Evolutionary conservation across 2,329 filamentous ascomycete genomes (phyloP).

Genomic region (Diaporthe eres): DNA sequence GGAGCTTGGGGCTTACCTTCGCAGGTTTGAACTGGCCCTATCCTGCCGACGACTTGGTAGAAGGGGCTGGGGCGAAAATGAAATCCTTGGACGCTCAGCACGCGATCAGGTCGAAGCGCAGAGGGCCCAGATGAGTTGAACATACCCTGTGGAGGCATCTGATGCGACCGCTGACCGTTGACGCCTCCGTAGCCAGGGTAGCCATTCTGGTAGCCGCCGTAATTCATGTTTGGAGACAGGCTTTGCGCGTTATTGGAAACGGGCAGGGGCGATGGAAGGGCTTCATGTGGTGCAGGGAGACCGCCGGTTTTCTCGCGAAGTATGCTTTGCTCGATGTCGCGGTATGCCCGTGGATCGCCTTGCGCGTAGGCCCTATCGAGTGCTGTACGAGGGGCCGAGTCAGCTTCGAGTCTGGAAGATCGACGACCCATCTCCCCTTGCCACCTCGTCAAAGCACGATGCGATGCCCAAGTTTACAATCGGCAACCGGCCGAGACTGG

Average conservation of each 20-base stretch:
- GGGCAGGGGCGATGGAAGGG: conserved; percentile 22
- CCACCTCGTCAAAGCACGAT: neutral
- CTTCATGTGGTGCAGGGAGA: conserved; percentile 22
- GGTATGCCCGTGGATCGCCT: conserved; percentile 30
- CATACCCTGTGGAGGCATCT: conserved; percentile 38
- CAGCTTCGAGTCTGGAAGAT: conserved; percentile 22
- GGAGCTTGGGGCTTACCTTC: conserved; percentile 69
- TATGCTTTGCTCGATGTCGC: conserved; percentile 38
- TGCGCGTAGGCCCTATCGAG: conserved; percentile 33
- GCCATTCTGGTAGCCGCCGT: conserved; percentile 36
- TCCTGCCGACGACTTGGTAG: conserved; percentile 76
- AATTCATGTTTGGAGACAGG: conserved; percentile 34
- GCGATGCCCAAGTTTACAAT: neutral
- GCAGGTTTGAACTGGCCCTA: conserved; percentile 77
- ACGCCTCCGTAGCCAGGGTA: conserved; percentile 32
- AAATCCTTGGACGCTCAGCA: conserved; percentile 44
- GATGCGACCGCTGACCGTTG: conserved; percentile 37
- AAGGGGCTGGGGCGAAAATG: conserved; percentile 84
- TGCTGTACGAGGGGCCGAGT: conserved; percentile 36
- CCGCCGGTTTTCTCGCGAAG: conserved; percentile 37
- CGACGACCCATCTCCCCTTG: neutral
- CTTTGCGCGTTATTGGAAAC: conserved; percentile 32
- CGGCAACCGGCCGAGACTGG: neutral
- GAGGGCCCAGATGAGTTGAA: neutral
- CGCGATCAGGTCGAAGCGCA: conserved; percentile 23